Evolutionary conservation across 345 rosid species (phyloP), one percentile per base, ranked within the genome.

Genomic region (Luvunga scandens): DNA sequence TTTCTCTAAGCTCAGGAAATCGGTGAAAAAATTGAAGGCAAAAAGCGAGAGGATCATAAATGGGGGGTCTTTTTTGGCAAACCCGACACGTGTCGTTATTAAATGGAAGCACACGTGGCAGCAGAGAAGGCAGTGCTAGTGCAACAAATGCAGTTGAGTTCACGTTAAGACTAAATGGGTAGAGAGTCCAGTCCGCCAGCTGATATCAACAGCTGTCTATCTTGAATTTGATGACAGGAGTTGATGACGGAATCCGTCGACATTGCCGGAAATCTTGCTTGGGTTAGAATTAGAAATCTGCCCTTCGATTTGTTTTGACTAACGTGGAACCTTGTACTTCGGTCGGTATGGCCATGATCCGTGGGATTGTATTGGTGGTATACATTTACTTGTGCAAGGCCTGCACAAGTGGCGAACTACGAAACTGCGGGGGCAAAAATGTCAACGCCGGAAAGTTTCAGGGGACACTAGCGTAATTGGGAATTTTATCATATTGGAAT

Each of bases 11-110:
- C 70, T 19, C 83, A 66, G 77, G 84, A 69, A 78, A 69, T 69
- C 1, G 79, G 83, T 81, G 84, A 84, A 30, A 22, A 30, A 68
- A 79, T 69, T 84, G 66, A 81, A 84, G 66, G 63, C 81, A 73
- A 61, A 79, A 79, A 2, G 34, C 39, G 42, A 4, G 14, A 2
- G 2, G n/a, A 25, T 16, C 33, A 66, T 66, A 50, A 75, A 75
- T 50, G 8, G 69, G 18, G n/a, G 22, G 31, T 0, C 53, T 31
- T n/a, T 25, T 2, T 0, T 8, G 14, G 18, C 60, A 19, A 22
- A 27, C 61, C 45, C 5, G n/a, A 64, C 78, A 48, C 78, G 70
- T 48, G 78, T 64, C 62, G 6, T 7, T 0, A 63, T 63, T 73
- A 13, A 64, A 42, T 21, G 5, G 7, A 0, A 2, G 12, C 8